Conservation (phyloP, 2,329 filamentous ascomycete genomes). For the Onygenales sp. region DNA sequence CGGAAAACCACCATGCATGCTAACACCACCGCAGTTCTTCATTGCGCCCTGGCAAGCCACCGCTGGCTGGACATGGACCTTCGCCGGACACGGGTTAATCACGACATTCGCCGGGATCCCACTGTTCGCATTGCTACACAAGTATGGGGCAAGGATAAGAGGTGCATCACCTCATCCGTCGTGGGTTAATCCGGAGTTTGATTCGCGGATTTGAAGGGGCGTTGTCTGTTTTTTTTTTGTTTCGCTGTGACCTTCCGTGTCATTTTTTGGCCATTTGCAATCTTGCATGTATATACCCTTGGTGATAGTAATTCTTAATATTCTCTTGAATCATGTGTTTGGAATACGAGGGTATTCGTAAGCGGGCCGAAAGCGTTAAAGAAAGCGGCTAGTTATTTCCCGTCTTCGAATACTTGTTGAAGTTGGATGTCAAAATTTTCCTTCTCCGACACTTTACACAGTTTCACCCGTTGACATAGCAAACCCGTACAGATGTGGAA, state of each 20-base stretch:
- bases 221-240: too few relatives aligned
- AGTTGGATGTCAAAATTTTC: slow-evolving; percentile 9
- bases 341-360: too few relatives aligned
- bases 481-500: slow-evolving; percentile 8
- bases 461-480: slow-evolving; percentile 6
- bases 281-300: too few relatives aligned
- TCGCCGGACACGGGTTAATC: slow-evolving; percentile 41
- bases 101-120: slow-evolving; percentile 31
- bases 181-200: slow-evolving; percentile 40
- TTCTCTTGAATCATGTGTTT: too few relatives aligned
- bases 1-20: background rate
- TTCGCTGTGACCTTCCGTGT: too few relatives aligned
- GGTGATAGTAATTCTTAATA: too few relatives aligned
- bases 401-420: slow-evolving; percentile 7
- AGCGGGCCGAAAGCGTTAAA: too few relatives aligned
- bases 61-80: slow-evolving; percentile 43
- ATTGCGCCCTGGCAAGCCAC: slow-evolving; percentile 40
- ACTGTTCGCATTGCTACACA: slow-evolving; percentile 30
- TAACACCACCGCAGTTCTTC: slow-evolving; percentile 33
- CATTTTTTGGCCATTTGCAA: too few relatives aligned
- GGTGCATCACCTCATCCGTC: slow-evolving; percentile 27
- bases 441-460: slow-evolving; percentile 11
- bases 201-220: slow-evolving; percentile 2
- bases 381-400: too few relatives aligned
- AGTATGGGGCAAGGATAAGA: slow-evolving; percentile 31